Evolutionary conservation across 2,329 filamentous ascomycete species (phyloP), one percentile per base, ranked within the genome.

Genomic region (Lecanosticta acicola): DNA sequence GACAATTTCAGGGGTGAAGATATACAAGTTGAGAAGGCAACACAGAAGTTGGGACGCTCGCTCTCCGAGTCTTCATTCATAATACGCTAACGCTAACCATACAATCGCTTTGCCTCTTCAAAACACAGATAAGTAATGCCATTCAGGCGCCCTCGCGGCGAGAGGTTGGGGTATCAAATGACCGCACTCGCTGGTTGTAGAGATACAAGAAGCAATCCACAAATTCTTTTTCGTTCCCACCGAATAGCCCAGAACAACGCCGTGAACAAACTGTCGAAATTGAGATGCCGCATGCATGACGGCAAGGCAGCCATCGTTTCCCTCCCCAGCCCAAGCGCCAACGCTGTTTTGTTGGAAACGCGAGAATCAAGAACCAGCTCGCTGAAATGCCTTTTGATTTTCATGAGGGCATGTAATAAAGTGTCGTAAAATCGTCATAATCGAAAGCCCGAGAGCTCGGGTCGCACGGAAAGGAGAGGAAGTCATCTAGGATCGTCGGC

Each of bases 291-390:
- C 24, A 29, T 29, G 24, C 24, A 7, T 11, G 11, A 29, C n/a
- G 3, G 8, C 13, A 21, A 42, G 34, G 17, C 18, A 18, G 40
- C 18, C 26, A 40, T 33, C n/a, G n/a, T n/a, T n/a, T n/a, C n/a
- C n/a, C n/a, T n/a, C n/a, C n/a, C 37, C 40, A 10, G 40, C 49
- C 17, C 51, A 46, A 51, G 53, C 53, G 52, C 54, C 53, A 42
- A 53, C 53, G 50, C 54, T 57, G 49, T 46, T 41, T 41, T 50
- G 44, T 43, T 13, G 40, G 17, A 29, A 43, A 39, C 48, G 51
- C 51, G 51, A 52, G 53, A 51, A 46, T 56, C 48, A 46, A 46
- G 48, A 46, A 50, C 48, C 53, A 52, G 53, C 48, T 56, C 51
- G 53, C 53, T 43, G 34, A 32, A 34, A 26, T 36, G 18, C 7